Percentiles rank a stretch among this genome's conserved stretches.
Evolutionary conservation across 179 eudicot species (phyloP).

Genomic region (Spergularia azorica): DNA sequence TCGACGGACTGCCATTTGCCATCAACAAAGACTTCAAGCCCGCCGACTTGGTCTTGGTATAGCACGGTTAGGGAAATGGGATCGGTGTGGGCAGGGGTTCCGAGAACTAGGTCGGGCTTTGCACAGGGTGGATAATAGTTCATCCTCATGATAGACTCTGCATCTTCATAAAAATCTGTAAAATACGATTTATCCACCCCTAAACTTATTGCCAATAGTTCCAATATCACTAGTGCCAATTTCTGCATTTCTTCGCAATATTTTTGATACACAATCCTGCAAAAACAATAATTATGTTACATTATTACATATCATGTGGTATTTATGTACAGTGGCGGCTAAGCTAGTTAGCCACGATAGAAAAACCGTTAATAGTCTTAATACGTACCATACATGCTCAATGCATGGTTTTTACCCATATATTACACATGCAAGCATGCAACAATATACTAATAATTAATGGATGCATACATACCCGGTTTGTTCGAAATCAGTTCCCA

Average conservation of each 20-base stretch:
- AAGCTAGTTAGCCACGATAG: too few relatives aligned
- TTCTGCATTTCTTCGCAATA: slow-evolving; percentile 49
- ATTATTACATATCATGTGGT: too few relatives aligned
- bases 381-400: too few relatives aligned
- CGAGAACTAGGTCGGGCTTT: slow-evolving; percentile 42
- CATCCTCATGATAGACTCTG: slow-evolving; percentile 53
- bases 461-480: slow-evolving; percentile 41
- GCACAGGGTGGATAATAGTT: slow-evolving; percentile 61
- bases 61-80: slow-evolving; percentile 58
- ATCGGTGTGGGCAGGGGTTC: slow-evolving; percentile 66
- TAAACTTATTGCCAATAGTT: slow-evolving; percentile 52
- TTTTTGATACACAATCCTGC: slow-evolving; percentile 43
- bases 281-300: too few relatives aligned
- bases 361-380: too few relatives aligned
- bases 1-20: slow-evolving; percentile 47
- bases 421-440: too few relatives aligned
- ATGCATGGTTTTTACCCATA: too few relatives aligned
- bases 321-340: too few relatives aligned
- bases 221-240: slow-evolving; percentile 38
- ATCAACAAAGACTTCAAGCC: slow-evolving; percentile 50
- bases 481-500: slow-evolving; percentile 37
- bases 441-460: background rate
- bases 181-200: slow-evolving; percentile 42
- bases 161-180: slow-evolving; percentile 43
- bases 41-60: slow-evolving; percentile 58